Evolutionary conservation across 2,329 filamentous ascomycete species (phyloP), one percentile per base, ranked within the genome.

Genomic region (Cercospora zeina): DNA sequence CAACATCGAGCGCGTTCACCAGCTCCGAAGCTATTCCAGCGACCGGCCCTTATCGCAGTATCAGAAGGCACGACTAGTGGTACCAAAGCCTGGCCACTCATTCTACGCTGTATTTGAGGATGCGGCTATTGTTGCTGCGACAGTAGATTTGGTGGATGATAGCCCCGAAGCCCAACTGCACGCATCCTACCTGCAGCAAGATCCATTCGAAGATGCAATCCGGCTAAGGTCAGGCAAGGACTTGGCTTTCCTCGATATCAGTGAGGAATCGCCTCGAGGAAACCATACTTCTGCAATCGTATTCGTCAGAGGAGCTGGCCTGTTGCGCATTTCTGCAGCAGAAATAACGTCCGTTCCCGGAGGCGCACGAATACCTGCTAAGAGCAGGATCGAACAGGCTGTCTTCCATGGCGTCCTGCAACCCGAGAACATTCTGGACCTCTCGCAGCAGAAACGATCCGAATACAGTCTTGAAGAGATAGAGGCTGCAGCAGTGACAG

Each of bases 311-410:
- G 80, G 81, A 36, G 83, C 81, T 69, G 86, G 86, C 11, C 73
- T 87, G n/a, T 73, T 87, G 54, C 80, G 84, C 56, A 74, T 87
- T 39, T 77, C 78, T 55, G 78, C 79, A 13, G 79, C 88, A 27
- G 85, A 84, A 4, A 87, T 84, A 11, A 85, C 87, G 16, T 58
- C 36, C 16, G n/a, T 65, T 3, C 80, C 84, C 19, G 87, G 72
- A 53, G 73, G 72, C 27, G 65, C 68, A 9, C 78, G 78, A 67
- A 85, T 96, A 14, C 93, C 90, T 1, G 89, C 91, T 6, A 95
- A 91, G 77, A 90, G 87, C 77, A 96, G 95, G 76, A 83, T 99
- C 42, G 91, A 97, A 72, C 93, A 99, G 77, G 93, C 93, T 2
- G 89, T 97, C 1, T 97, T 97, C 77, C 97, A 91, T 73, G 93